Evolutionary conservation across 2,329 filamentous ascomycete species (phyloP), one percentile per base, ranked within the genome.

Genomic region (Orbilia brochopaga): DNA sequence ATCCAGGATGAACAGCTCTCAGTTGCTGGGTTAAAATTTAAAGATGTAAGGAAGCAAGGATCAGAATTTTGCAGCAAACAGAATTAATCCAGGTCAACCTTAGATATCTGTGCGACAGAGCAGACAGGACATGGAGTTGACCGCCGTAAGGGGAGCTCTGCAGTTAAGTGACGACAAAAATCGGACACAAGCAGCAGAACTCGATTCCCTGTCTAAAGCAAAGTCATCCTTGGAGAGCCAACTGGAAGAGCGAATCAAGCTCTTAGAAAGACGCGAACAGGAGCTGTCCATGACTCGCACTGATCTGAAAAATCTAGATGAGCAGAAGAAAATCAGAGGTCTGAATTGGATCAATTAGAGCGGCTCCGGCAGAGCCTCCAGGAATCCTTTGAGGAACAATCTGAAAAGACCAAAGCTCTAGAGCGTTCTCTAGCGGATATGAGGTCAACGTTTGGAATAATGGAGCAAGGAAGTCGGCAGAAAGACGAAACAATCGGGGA

Each of bases 1-100:
- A 5, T 8, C n/a, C 7, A 69, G 64, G 57, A 69, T 37, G 57
- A 57, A 15, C 56, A 69, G 61, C 23, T 69, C 8, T 35, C 42
- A 2, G 51, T 51, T 2, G 64, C 64, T 1, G 64, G 56, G 11
- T 52, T 56, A 6, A 35, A 42, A 13, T 69, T 56, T 56, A 23
- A 30, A 42, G 65, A 62, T 30, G 65, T 70, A 59, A 63, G 65
- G 55, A 13, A 8, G 13, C 6, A 46, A 44, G 6, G 7, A 19
- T 21, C n/a, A 19, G 10, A 15, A 23, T 30, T 5, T 1, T 21
- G 19, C 5, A 23, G 7, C 8, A 5, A 10, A 48, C 19, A 21
- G 15, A 48, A 4, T 5, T 19, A 21, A 15, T 21, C 2, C n/a
- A 10, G 2, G 2, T 23, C n/a, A n/a, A n/a, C n/a, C 4, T 13